Evolutionary conservation across 1,284 basidiomycete species (phyloP), one percentile per base, ranked within the genome.

Genomic region (Sporisorium iseilematis-ciliati): DNA sequence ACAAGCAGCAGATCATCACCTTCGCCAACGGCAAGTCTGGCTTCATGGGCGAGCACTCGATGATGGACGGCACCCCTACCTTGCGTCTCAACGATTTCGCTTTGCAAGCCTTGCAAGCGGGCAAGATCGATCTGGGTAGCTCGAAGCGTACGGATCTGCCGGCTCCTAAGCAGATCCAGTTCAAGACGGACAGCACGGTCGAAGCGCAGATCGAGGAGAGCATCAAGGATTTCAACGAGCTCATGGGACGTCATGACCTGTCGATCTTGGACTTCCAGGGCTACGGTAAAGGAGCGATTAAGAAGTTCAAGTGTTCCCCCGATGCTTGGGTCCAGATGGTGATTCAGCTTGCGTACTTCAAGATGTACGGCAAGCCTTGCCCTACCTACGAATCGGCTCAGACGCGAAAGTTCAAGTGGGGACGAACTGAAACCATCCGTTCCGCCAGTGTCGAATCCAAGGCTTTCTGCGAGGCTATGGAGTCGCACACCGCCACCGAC

Each of bases 61-160:
- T 92, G 85, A 93, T 95, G 93, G 96, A 97, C 83, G 96, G 96
- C 49, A 98, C 95, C 0, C 93, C 96, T 0, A 98, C 96, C 0
- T 88, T 97, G 35, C 91, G 96, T 60, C 87, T 98, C 88, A 98
- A 97, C 88, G 96, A 99, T 86, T 99, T 95, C 86, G 88, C 94
- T 59, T 87, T 98, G 46, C 93, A 90, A 16, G 89, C 92, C 0
- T 87, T 98, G 49, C 91, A 90, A 7, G 88, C 89, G n/a, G 90
- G 90, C 80, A 95, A 93, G 86, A 89, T 93, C 72, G 91, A 95
- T 73, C 86, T 89, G 33, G 77, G 87, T 18, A 86, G 87, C 53
- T 58, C 62, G n/a, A 87, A 88, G 1, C 87, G 87, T 29, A 80
- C 87, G 41, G 83, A 87, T 25, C 88, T 93, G 14, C 88, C 89